Evolutionary conservation across 148 eudicot species (phyloP), one percentile per base, ranked within the genome.

Genomic region (Mesembryanthemum crystallinum): DNA sequence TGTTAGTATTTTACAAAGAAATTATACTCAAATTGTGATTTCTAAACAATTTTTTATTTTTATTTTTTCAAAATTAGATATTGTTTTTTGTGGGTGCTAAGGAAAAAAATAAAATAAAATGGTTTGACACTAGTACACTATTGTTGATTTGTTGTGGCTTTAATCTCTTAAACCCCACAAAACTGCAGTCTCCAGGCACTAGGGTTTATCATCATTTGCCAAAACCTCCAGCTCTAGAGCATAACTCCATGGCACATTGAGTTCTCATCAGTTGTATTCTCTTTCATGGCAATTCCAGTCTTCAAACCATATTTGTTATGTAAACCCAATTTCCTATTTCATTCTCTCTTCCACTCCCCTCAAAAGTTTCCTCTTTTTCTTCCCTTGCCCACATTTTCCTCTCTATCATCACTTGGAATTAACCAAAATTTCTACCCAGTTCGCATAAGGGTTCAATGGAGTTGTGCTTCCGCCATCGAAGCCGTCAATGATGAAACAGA

Each of bases 211-310:
- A 75, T 30, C n/a, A n/a, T 52, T 30, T 45, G 33, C 57, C 33
- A 66, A 43, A 35, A 20, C 45, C 69, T 21, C 69, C 28, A 24
- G 14, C 69, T 21, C 69, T 23, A 24, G 14, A 13, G 13, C 23
- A 37, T 12, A 21, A 39, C 0, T 73, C 45, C 64, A 37, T 71
- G 79, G 21, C 17, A 54, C 51, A 11, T 52, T 82, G 69, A 75
- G 33, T 55, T 11, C 30, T 27, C 5, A n/a, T 5, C 45, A 39
- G n/a, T 60, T 52, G 7, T 23, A 0, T 27, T 24, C 54, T 63
- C 9, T 27, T 49, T 51, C 25, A 89, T 89, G 90, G 84, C 88
- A 77, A 73, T 64, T 76, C 18, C 89, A 23, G 55, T 63, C 49
- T 69, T 28, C 10, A 69, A 39, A 63, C 78, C 73, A 11, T 30